Conservation (phyloP, 1,284 basidiomycete genomes). For the Leccinum pachyderme region DNA sequence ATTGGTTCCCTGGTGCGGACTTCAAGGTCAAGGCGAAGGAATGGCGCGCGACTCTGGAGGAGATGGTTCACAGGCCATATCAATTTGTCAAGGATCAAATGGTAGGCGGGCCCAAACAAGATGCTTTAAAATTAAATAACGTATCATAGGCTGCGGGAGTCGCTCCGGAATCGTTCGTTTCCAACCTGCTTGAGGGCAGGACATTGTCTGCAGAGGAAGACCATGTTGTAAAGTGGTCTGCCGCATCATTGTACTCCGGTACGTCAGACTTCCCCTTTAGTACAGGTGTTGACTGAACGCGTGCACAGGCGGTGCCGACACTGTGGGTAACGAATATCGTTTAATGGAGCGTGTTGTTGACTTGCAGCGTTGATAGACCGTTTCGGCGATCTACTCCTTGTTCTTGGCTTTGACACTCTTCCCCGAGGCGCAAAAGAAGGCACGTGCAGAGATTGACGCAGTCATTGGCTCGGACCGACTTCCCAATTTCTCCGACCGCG, state of each 20-base stretch:
- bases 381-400: slow-evolving; percentile 40
- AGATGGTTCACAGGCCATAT: slow-evolving; percentile 56
- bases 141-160: slow-evolving; percentile 47
- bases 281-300: not conserved
- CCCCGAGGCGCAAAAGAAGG: slow-evolving; percentile 41
- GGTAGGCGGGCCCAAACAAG: slow-evolving; percentile 35
- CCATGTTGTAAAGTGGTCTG: slow-evolving; percentile 57
- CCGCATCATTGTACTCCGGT: slow-evolving; percentile 61
- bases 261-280: slow-evolving; percentile 3
- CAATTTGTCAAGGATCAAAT: slow-evolving; percentile 61
- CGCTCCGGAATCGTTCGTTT: slow-evolving; percentile 51
- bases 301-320: slow-evolving; percentile 43
- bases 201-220: slow-evolving; percentile 48
- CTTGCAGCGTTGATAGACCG: slow-evolving; percentile 32
- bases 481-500: slow-evolving; percentile 59
- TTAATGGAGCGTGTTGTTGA: slow-evolving; percentile 27
- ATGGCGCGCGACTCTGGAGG: slow-evolving; percentile 48
- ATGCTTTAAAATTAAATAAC: not conserved
- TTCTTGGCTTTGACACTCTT: slow-evolving; percentile 39
- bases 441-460: slow-evolving; percentile 61
- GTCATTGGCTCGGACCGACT: slow-evolving; percentile 61
- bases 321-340: slow-evolving; percentile 30
- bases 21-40: slow-evolving; percentile 53
- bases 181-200: slow-evolving; percentile 47
- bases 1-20: slow-evolving; percentile 63